Evolutionary conservation across 208 protist genomes (phyloP), one percentile per base, ranked within the genome.

Genomic region (Leishmania martiniquensis): DNA sequence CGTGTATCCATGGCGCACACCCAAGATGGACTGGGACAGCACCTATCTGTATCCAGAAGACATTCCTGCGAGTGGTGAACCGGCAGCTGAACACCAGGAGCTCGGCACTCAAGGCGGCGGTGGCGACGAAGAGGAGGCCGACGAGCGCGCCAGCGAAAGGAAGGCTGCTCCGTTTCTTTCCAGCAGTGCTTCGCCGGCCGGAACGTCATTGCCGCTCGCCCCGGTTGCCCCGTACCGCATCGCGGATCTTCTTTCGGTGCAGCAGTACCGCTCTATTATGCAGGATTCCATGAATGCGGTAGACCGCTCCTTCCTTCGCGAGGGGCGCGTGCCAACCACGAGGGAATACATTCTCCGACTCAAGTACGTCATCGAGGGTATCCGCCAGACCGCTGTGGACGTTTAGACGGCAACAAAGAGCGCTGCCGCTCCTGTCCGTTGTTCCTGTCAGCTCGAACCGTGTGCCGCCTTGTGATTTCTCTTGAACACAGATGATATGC

Each of bases 11-110:
- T 98, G 95, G 93, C 76, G 82, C 25, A 97, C 93, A 1, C 87
- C 85, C 25, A 93, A 94, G 78, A 91, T 96, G 85, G 72, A 91
- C 75, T 97, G 93, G 92, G 80, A 94, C 81, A 95, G 90, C 78
- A 69, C 71, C 51, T 86, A 83, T 45, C 72, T 88, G 47, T 93
- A 92, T 75, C 93, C 93, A 0, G 89, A 88, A 70, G 87, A 93
- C 5, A 85, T 88, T 55, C 80, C 75, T 72, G 44, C 51, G 60
- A 32, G n/a, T n/a, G 22, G 10, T 66, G 68, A 51, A 3, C 60
- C 13, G 44, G n/a, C 68, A 25, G 12, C 39, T 13, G 70, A 34
- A 12, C 51, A 52, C n/a, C 45, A 29, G 51, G 20, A 59, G 54
- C 45, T 34, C 39, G 42, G 59, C 42, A 7, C 29, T 54, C 22